Evolutionary conservation across 2,329 filamentous ascomycete species (phyloP).

Genomic region (Nakataea oryzae): DNA sequence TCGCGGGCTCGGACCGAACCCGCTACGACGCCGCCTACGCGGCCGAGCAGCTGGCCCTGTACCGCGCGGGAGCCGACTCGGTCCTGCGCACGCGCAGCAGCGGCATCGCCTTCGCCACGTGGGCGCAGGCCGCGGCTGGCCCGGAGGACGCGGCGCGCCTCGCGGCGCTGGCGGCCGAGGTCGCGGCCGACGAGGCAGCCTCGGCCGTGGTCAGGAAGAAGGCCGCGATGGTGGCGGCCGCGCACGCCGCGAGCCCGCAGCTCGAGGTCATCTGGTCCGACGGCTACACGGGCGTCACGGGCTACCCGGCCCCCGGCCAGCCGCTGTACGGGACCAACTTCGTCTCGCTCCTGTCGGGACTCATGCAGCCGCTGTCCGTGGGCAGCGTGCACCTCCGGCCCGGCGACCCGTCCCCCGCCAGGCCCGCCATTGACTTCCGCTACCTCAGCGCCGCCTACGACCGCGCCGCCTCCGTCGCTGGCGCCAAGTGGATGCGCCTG

Average conservation of each 20-base stretch:
- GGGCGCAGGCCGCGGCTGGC: background rate
- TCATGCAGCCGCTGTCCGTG: slow-evolving; percentile 19
- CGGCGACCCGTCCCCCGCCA: slow-evolving; percentile 19
- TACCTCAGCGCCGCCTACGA: slow-evolving; percentile 19
- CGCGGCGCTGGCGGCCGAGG: background rate
- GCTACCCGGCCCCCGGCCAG: background rate
- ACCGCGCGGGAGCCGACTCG: background rate
- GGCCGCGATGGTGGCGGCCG: slow-evolving; percentile 18
- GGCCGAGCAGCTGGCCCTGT: background rate
- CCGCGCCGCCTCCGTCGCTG: slow-evolving; percentile 11
- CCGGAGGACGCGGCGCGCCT: background rate
- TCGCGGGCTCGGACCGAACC: background rate
- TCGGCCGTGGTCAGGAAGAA: background rate
- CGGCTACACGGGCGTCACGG: background rate
- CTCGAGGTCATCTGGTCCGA: slow-evolving; percentile 20
- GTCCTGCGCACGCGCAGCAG: background rate
- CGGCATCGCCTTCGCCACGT: background rate
- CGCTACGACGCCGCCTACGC: background rate
- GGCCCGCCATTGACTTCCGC: slow-evolving; percentile 18
- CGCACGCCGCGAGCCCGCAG: slow-evolving; percentile 23
- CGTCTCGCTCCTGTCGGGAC: slow-evolving; percentile 16
- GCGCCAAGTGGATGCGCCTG: slow-evolving; percentile 18
- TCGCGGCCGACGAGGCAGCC: background rate
- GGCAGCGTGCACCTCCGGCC: slow-evolving; percentile 23
- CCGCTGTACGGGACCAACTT: slow-evolving; percentile 14